Evolutionary conservation across 345 rosid genomes (phyloP), one percentile per base, ranked within the genome.

Genomic region (Ailanthus altissimus): DNA sequence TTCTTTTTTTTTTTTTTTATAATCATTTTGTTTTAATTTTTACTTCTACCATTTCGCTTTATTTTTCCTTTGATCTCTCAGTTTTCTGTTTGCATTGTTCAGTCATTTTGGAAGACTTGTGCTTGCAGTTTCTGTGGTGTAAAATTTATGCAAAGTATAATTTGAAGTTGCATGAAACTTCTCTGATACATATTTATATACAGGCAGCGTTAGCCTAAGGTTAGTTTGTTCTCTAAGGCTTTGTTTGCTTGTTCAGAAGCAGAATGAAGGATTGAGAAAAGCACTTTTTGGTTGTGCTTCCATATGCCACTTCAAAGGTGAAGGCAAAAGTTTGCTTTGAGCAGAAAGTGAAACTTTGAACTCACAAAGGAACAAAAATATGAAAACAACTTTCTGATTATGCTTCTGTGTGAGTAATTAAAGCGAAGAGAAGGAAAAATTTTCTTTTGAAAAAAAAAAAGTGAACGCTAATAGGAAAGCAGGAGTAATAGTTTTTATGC

Each of bases 61-160:
- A 66, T 36, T 13, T 36, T 32, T 4, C 32, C 8, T 16, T 54
- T 10, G 12, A 28, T 8, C 60, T 45, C 47, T 28, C 46, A 57
- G 50, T 21, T 80, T 58, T 80, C 50, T 43, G 43, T 49, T 67
- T 40, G 20, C 45, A 3, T 21, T 72, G 50, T 56, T 8, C 63
- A 54, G 43, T 54, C 36, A n/a, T 32, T 56, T 21, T 42, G 50
- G 42, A 56, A 23, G 64, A 56, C 64, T 56, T 40, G 4, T 57
- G 20, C 56, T n/a, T 21, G 64, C 63, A 57, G 20, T 56, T 72
- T 56, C 46, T n/a, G 2, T 36, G n/a, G 75, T 56, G 50, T 72
- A 20, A 36, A 56, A 72, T 11, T 54, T 11, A 12, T 6, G 2
- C n/a, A n/a, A n/a, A 21, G 75, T 50, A 16, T 47, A 15, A 32